These are phyloP conservation scores for Diutina catenulata DNA, from an alignment of 1,139 yeast species.

Conservation along the genomic window DNA sequence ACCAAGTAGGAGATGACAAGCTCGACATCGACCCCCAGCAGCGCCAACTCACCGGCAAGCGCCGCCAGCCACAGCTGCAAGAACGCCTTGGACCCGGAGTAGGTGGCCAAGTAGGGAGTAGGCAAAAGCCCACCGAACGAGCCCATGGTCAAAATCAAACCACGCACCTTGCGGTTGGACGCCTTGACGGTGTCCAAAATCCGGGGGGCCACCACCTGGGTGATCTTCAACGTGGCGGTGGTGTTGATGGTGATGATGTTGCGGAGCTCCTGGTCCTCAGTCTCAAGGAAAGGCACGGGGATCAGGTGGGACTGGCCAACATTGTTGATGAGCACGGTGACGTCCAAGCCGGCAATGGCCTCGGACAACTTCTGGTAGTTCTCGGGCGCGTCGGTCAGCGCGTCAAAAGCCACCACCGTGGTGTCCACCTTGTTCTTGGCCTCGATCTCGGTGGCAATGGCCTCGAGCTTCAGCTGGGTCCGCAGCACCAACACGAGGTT, in stretches of 20 bases:
- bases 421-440: constrained; percentile 51
- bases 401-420: constrained; percentile 68
- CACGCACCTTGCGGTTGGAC: constrained; percentile 32
- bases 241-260: constrained; percentile 79
- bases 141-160: constrained; percentile 88
- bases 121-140: constrained; percentile 94
- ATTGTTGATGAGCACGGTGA: constrained; percentile 74
- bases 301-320: constrained; percentile 93
- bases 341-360: constrained; percentile 39
- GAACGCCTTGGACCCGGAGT: constrained; percentile 94
- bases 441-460: constrained; percentile 50
- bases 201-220: constrained; percentile 63
- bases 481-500: constrained; percentile 77
- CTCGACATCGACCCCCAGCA: constrained; percentile 71
- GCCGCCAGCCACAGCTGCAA: constrained; percentile 89
- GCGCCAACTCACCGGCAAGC: constrained; percentile 71
- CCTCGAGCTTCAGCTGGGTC: constrained; percentile 65
- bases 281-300: constrained; percentile 87
- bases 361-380: constrained; percentile 43
- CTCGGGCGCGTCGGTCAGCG: constrained; percentile 40
- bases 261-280: constrained; percentile 59
- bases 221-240: constrained; percentile 71
- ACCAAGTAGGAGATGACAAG: constrained; percentile 83
- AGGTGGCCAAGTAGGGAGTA: constrained; percentile 83
- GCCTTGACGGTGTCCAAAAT: constrained; percentile 41